Evolutionary conservation across 768 basidiomycete species (phyloP).

Genomic region (Hebeloma cylindrosporum): DNA sequence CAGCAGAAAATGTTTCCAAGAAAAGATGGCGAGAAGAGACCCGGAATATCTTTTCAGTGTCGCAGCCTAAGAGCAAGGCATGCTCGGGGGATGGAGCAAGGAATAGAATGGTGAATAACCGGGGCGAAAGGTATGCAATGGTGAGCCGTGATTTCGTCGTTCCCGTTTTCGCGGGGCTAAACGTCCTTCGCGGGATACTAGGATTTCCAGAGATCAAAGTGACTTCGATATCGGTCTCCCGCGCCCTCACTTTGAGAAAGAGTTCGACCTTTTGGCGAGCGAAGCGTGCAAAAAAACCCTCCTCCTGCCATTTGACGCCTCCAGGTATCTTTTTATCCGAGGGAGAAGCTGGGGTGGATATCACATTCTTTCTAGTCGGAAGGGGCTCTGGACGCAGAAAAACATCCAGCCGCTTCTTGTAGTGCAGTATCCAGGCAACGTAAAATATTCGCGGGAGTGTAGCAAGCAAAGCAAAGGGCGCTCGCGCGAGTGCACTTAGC

Average conservation of each 20-base stretch:
- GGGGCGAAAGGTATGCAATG: conserved; percentile 44
- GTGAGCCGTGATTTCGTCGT: conserved; percentile 21
- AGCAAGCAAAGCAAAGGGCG: conserved; percentile 55
- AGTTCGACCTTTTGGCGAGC: conserved; percentile 30
- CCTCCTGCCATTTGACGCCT: conserved; percentile 36
- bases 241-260: conserved; percentile 36
- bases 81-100: conserved; percentile 39
- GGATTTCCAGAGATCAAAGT: conserved; percentile 40
- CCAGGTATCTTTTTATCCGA: conserved; percentile 18
- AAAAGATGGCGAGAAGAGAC: conserved; percentile 39
- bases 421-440: conserved; percentile 62
- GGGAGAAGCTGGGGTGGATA: conserved; percentile 10
- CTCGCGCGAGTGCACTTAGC: conserved; percentile 37
- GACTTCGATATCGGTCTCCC: conserved; percentile 36
- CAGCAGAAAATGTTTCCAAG: conserved; percentile 30
- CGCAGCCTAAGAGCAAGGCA: conserved; percentile 40
- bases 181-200: conserved; percentile 23
- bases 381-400: conserved; percentile 60
- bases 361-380: conserved; percentile 35
- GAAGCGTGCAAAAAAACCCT: conserved; percentile 32
- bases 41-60: conserved; percentile 38
- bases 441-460: conserved; percentile 61
- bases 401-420: conserved; percentile 54
- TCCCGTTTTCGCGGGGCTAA: conserved; percentile 13
- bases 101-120: conserved; percentile 49